Conservation (phyloP, 139 green algal genomes). For the Pseudopediastrum boryanum region DNA sequence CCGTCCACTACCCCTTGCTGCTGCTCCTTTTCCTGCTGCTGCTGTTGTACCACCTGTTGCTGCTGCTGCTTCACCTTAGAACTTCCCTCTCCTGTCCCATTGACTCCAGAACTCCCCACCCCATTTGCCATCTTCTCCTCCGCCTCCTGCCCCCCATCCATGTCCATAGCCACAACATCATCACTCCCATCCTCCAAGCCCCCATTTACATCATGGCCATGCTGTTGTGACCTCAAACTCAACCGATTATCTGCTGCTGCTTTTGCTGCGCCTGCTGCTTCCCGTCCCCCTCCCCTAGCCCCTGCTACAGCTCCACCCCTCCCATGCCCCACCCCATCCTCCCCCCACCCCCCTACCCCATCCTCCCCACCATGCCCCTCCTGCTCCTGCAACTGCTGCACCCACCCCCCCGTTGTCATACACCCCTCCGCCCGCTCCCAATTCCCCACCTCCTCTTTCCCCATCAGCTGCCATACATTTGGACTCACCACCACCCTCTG, state of each 20-base stretch:
- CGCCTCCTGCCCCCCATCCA: slow-evolving; percentile 8
- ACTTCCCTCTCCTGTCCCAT: background rate
- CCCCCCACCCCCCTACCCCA: no score
- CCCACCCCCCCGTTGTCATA: background rate
- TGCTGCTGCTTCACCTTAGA: background rate
- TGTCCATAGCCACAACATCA: no score
- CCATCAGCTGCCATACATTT: slow-evolving; percentile 62
- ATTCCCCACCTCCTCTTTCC: slow-evolving; percentile 2
- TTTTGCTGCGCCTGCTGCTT: no score
- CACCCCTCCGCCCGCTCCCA: background rate
- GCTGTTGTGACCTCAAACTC: background rate
- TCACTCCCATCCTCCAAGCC: background rate
- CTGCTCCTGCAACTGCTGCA: slow-evolving; percentile 1
- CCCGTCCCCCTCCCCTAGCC: background rate
- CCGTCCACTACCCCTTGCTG: no score
- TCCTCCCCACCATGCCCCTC: background rate
- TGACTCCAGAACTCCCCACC: background rate
- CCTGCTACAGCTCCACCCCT: background rate
- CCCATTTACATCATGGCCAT: background rate
- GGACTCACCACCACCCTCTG: slow-evolving; percentile 57
- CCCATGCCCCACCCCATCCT: no score
- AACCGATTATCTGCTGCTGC: slow-evolving; percentile 14
- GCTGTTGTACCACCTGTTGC: background rate
- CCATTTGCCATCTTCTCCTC: slow-evolving; percentile 12
- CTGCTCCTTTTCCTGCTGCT: no score